Evolutionary conservation across 75 land plant genomes (phyloP).

Genomic region (Picea sitchensis): DNA sequence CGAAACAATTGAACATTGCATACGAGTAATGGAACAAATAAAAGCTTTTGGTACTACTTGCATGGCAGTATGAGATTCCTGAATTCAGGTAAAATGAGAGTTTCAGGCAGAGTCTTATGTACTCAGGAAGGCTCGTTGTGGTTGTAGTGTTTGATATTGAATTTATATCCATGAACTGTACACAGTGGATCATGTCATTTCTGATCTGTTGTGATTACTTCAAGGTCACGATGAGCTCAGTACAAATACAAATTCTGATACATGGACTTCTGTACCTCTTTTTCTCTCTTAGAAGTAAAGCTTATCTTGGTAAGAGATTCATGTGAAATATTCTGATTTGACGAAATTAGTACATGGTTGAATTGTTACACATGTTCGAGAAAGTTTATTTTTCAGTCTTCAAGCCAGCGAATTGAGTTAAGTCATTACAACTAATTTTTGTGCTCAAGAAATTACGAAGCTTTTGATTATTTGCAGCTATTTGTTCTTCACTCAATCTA

Average conservation of each 20-base stretch:
- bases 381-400: neutral
- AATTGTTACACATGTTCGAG: neutral
- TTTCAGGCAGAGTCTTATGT: too few relatives aligned
- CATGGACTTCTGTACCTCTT: neutral
- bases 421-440: neutral
- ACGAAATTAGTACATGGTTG: too few relatives aligned
- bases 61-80: neutral
- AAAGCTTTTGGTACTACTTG: neutral
- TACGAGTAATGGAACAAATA: slow-evolving; percentile 1
- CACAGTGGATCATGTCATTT: neutral
- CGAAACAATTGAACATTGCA: slow-evolving; percentile 2
- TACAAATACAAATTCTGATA: neutral
- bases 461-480: neutral
- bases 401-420: neutral
- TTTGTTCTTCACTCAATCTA: neutral
- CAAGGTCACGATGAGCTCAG: neutral
- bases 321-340: neutral
- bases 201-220: neutral
- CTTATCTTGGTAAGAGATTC: neutral
- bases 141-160: too few relatives aligned
- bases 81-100: neutral
- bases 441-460: neutral
- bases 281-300: neutral
- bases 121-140: too few relatives aligned
- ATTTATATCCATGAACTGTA: neutral